phyloP scores from a whole-genome alignment of 208 protist genomes.

The Wallacemonas sp. region DNA sequence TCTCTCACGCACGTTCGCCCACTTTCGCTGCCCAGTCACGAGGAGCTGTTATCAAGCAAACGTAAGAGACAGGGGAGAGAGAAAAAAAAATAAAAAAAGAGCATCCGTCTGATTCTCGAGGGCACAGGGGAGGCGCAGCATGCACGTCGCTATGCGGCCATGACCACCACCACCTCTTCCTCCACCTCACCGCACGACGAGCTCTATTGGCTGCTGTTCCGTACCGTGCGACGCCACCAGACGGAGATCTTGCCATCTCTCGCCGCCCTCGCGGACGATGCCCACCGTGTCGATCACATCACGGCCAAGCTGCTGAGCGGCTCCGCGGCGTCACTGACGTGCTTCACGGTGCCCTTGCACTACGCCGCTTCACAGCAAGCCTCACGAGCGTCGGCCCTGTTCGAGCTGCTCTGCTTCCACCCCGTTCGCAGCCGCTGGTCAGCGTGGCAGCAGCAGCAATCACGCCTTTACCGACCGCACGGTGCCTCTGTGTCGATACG shows the following conservation, averaged over 20 bases:
- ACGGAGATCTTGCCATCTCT: background rate
- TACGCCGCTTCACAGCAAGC: background rate
- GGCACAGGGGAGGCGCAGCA: too few relatives aligned
- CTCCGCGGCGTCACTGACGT: background rate
- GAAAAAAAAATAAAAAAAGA: too few relatives aligned
- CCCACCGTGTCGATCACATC: conserved; percentile 1
- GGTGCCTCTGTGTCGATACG: too few relatives aligned
- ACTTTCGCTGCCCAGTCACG: too few relatives aligned
- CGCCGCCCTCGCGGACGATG: background rate
- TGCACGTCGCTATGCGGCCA: too few relatives aligned
- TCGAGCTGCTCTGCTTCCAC: background rate
- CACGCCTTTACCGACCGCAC: background rate
- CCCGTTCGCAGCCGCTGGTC: background rate
- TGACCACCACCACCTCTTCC: background rate
- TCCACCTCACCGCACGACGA: background rate
- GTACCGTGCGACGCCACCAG: background rate
- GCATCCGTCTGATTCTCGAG: too few relatives aligned
- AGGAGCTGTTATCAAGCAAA: too few relatives aligned
- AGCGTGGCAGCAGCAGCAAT: background rate
- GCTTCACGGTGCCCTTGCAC: conserved; percentile 1
- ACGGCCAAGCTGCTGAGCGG: background rate
- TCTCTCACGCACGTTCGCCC: too few relatives aligned
- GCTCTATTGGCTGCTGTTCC: background rate
- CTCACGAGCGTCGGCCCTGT: background rate
- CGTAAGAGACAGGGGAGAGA: too few relatives aligned